Conservation (phyloP, 129 eudicot species). For the Flaveria robusta region DNA sequence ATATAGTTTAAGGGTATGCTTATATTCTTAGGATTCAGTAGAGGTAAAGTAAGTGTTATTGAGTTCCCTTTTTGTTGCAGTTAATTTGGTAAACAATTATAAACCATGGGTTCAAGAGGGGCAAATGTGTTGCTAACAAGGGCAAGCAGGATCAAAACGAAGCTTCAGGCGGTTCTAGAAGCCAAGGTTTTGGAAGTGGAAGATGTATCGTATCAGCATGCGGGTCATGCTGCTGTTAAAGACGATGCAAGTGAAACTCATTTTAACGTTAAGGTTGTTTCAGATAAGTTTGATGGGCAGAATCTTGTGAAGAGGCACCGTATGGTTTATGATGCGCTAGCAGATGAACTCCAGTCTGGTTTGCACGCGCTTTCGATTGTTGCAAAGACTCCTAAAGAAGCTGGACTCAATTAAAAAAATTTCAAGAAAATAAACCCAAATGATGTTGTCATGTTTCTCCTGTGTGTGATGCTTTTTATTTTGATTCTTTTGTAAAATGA, state of each 20-base stretch:
- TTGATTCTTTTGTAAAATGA: conserved; percentile 15
- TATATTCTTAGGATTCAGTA: background rate
- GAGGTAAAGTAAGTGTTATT: background rate
- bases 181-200: conserved; percentile 48
- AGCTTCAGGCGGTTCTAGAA: conserved; percentile 46
- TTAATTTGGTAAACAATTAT: conserved; percentile 9
- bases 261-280: conserved; percentile 45
- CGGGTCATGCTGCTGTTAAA: conserved; percentile 47
- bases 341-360: conserved; percentile 69
- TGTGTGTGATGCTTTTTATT: conserved; percentile 10
- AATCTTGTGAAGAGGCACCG: conserved; percentile 69
- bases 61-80: conserved; percentile 14
- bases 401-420: conserved; percentile 32
- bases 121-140: conserved; percentile 38
- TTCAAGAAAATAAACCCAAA: background rate
- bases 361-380: conserved; percentile 70
- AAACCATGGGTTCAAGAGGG: conserved; percentile 41
- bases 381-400: conserved; percentile 76
- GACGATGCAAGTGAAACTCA: conserved; percentile 46
- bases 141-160: conserved; percentile 45
- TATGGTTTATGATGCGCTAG: conserved; percentile 63
- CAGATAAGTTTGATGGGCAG: conserved; percentile 55
- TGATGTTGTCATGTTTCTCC: background rate
- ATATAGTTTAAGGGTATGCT: too few relatives aligned
- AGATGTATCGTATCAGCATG: conserved; percentile 48